A percentile compares a stretch with the other conserved stretches of the same genome.
phyloP scores from a whole-genome alignment of 2,329 filamentous ascomycete genomes.

The Acrodontium crateriforme region DNA sequence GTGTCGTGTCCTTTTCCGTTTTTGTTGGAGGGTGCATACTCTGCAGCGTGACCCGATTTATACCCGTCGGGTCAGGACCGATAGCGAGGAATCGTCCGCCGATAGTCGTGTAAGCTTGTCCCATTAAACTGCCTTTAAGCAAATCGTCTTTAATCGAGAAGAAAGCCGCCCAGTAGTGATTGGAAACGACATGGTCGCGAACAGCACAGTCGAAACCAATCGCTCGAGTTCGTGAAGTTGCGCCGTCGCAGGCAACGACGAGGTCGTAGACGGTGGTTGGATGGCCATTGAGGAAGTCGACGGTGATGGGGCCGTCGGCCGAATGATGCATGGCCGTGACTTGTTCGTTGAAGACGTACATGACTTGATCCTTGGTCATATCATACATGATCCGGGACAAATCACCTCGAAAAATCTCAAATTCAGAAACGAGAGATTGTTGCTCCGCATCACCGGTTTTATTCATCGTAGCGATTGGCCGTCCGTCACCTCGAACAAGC shows the following conservation, averaged over 20 bases:
- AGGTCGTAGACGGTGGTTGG: conserved; percentile 31
- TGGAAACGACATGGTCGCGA: conserved; percentile 25
- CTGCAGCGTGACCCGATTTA: conserved; percentile 24
- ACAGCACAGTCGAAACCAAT: conserved; percentile 29
- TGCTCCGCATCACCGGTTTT: conserved; percentile 20
- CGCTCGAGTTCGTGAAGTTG: conserved; percentile 33
- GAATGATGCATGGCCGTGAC: conserved; percentile 26
- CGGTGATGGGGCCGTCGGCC: conserved; percentile 23
- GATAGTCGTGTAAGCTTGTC: conserved; percentile 23
- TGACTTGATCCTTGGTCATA: conserved; percentile 26
- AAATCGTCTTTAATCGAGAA: conserved; percentile 29
- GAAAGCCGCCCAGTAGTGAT: conserved; percentile 30
- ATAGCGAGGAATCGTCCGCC: conserved; percentile 27
- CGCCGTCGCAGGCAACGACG: conserved; percentile 36
- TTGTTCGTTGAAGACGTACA: conserved; percentile 28
- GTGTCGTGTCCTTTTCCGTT: conserved; percentile 14
- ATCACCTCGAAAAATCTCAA: conserved; percentile 25
- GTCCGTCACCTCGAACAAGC: conserved; percentile 16
- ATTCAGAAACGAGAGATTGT: conserved; percentile 23
- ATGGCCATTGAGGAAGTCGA: conserved; percentile 28
- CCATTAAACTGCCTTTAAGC: conserved; percentile 25
- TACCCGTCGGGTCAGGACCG: conserved; percentile 21
- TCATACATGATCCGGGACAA: conserved; percentile 20
- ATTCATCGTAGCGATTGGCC: conserved; percentile 17
- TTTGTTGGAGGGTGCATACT: conserved; percentile 22